phyloP scores from a whole-genome alignment of 2,329 filamentous ascomycete species.

The Ceratocystis eucalypticola region DNA sequence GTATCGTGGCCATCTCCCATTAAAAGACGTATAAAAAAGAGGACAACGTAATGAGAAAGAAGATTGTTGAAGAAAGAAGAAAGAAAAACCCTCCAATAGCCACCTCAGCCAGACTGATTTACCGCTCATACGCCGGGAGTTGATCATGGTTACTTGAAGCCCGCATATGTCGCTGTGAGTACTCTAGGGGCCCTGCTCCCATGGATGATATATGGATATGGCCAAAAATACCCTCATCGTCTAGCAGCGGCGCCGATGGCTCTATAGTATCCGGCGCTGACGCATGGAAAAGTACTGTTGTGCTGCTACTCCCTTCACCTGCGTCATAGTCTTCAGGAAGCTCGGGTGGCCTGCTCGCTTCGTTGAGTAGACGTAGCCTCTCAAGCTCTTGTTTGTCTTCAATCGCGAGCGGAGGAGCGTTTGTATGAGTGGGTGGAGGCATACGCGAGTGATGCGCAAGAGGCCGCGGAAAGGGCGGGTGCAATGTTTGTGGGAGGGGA shows the following conservation, averaged over 20 bases:
- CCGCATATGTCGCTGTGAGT: neutral
- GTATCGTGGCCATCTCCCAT: neutral
- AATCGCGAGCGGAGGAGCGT: conserved; percentile 16
- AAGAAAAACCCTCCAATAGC: neutral
- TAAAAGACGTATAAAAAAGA: neutral
- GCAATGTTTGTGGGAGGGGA: conserved; percentile 21
- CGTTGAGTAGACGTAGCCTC: conserved; percentile 46
- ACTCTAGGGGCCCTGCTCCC: neutral
- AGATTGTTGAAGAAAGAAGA: neutral
- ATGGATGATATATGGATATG: conserved; percentile 3
- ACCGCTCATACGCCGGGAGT: conserved; percentile 31
- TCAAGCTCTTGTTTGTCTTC: conserved; percentile 77
- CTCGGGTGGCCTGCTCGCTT: conserved; percentile 50
- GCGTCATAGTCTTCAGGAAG: conserved; percentile 40
- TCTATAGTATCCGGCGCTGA: neutral
- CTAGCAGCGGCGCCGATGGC: conserved; percentile 25
- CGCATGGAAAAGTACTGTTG: conserved; percentile 12
- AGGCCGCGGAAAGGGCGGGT: conserved; percentile 21
- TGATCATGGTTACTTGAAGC: conserved; percentile 25
- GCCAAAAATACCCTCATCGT: conserved; percentile 21
- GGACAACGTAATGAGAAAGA: neutral
- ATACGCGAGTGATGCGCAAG: conserved; percentile 1
- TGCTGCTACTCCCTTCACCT: conserved; percentile 22
- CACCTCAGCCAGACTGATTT: neutral
- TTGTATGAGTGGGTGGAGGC: neutral